Evolutionary conservation across 83 land plant species (phyloP).

Genomic region (Picea mariana): DNA sequence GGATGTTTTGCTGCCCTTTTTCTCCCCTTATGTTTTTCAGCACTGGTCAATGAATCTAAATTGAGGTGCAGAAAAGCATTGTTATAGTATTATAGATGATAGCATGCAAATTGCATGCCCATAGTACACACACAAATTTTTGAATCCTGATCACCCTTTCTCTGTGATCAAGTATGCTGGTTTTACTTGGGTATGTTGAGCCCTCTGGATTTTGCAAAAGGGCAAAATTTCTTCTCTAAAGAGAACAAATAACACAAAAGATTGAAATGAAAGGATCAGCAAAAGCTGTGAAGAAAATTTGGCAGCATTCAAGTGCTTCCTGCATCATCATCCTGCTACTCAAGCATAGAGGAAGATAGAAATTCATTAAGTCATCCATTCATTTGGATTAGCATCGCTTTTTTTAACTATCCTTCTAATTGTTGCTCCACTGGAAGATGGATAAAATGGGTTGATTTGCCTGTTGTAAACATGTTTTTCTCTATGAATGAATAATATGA

Average conservation of each 20-base stretch:
- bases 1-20: neutral
- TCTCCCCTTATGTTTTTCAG: neutral
- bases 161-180: neutral
- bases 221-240: neutral
- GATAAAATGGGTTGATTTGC: too few species aligned
- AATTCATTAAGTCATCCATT: slow-evolving; percentile 1
- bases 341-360: neutral
- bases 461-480: too few species aligned
- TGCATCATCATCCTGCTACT: slow-evolving; percentile 7
- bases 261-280: neutral
- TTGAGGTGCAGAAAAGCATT: neutral
- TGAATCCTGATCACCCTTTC: neutral
- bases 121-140: neutral
- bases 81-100: too few species aligned
- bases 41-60: neutral
- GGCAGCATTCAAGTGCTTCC: neutral
- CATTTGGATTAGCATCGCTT: neutral
- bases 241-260: neutral
- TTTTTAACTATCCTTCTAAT: too few species aligned
- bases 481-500: too few species aligned
- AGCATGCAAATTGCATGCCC: neutral
- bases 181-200: neutral
- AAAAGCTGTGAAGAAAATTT: slow-evolving; percentile 7
- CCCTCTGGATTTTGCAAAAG: neutral
- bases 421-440: too few species aligned